Evolutionary conservation across 805 yeast genomes (phyloP).

Genomic region (Metschnikowia aberdeeniae): DNA sequence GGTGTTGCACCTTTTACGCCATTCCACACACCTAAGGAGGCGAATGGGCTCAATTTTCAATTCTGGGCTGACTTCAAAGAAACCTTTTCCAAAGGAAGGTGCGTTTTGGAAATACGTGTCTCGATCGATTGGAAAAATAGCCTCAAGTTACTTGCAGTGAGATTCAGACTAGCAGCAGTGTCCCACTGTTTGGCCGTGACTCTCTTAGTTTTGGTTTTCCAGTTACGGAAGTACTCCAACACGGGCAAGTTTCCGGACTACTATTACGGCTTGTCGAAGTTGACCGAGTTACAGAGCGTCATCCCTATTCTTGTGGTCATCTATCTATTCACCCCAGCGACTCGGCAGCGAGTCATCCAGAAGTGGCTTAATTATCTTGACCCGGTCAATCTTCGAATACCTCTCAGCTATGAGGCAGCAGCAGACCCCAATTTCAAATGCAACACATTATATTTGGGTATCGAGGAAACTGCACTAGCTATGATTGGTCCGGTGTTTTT

Average conservation of each 20-base stretch:
- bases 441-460: slow-evolving; percentile 65
- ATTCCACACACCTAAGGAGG: slow-evolving; percentile 23
- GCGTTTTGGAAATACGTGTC: slow-evolving; percentile 35
- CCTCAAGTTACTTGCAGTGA: slow-evolving; percentile 62
- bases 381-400: slow-evolving; percentile 49
- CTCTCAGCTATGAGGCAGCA: slow-evolving; percentile 41
- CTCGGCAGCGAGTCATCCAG: slow-evolving; percentile 33
- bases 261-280: slow-evolving; percentile 33
- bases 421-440: slow-evolving; percentile 29
- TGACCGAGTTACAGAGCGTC: slow-evolving; percentile 20
- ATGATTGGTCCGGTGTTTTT: slow-evolving; percentile 57
- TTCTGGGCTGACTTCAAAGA: slow-evolving; percentile 43
- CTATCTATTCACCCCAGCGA: slow-evolving; percentile 37
- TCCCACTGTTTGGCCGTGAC: slow-evolving; percentile 65
- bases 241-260: slow-evolving; percentile 29
- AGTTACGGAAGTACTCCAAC: slow-evolving; percentile 38
- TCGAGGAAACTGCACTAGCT: slow-evolving; percentile 53
- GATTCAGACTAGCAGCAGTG: slow-evolving; percentile 73
- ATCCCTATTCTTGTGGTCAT: slow-evolving; percentile 20
- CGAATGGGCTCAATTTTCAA: slow-evolving; percentile 26
- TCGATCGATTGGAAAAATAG: slow-evolving; percentile 56
- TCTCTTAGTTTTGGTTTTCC: slow-evolving; percentile 49
- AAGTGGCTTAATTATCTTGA: slow-evolving; percentile 42
- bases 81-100: slow-evolving; percentile 18
- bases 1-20: slow-evolving; percentile 72